Evolutionary conservation across 2,329 filamentous ascomycete species (phyloP).

Genomic region (Aspergillus sp.): DNA sequence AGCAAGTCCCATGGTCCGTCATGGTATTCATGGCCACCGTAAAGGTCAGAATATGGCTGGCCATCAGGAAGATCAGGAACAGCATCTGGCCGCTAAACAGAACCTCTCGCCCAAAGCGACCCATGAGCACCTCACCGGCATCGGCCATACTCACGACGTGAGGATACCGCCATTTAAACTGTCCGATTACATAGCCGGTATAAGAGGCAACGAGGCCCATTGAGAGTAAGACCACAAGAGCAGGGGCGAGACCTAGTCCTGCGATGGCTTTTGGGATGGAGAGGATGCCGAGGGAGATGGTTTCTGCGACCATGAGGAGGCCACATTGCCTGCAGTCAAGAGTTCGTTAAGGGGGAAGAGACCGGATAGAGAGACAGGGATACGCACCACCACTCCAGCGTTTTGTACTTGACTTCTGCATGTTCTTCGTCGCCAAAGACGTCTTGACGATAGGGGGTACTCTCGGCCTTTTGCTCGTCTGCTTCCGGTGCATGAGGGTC

Average conservation of each 20-base stretch:
- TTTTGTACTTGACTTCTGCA: slow-evolving; percentile 56
- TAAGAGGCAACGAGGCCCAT: slow-evolving; percentile 62
- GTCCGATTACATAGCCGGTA: slow-evolving; percentile 64
- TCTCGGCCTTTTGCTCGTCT: slow-evolving; percentile 29
- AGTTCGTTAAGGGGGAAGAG: too few species aligned
- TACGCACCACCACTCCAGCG: slow-evolving; percentile 52
- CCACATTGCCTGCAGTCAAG: slow-evolving; percentile 43
- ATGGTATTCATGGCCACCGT: slow-evolving; percentile 70
- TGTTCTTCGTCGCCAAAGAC: slow-evolving; percentile 46
- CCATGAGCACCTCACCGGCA: slow-evolving; percentile 66
- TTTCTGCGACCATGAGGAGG: slow-evolving; percentile 63
- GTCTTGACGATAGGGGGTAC: slow-evolving; percentile 33
- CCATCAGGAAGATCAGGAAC: slow-evolving; percentile 71
- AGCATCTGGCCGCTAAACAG: slow-evolving; percentile 65
- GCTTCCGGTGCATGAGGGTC: not conserved
- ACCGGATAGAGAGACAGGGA: not conserved
- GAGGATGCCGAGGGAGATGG: slow-evolving; percentile 62
- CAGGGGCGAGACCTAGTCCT: slow-evolving; percentile 58
- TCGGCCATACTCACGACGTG: slow-evolving; percentile 71
- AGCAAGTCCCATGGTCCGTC: slow-evolving; percentile 64
- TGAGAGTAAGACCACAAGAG: slow-evolving; percentile 57
- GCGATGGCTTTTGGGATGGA: slow-evolving; percentile 59
- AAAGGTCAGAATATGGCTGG: slow-evolving; percentile 72
- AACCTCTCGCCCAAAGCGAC: slow-evolving; percentile 64
- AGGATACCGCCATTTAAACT: slow-evolving; percentile 62